A percentile compares a stretch with the other conserved stretches of the same genome.
Conservation (phyloP, 306 rosid species). For the Trifolium pratense region DNA sequence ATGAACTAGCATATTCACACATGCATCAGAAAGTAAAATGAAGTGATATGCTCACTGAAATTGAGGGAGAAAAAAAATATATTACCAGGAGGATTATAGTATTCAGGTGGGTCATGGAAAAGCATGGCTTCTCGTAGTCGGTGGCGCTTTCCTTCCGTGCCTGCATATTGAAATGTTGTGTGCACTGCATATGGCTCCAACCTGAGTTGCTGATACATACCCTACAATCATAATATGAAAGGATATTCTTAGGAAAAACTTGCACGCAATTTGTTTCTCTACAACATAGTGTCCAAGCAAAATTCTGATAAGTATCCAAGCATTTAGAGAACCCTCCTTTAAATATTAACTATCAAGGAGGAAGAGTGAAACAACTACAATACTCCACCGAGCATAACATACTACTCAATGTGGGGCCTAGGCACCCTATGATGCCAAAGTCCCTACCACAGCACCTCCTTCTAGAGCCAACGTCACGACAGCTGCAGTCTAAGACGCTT, state of each 20-base stretch:
- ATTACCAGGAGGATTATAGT: constrained; percentile 82
- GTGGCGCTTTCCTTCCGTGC: constrained; percentile 96
- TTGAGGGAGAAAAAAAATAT: constrained; percentile 22
- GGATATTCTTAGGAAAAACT: constrained; percentile 34
- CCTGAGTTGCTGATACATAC: constrained; percentile 83
- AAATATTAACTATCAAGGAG: background rate
- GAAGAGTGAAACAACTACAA: background rate
- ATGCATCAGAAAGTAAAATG: background rate
- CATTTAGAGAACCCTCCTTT: background rate
- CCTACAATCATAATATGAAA: constrained; percentile 57
- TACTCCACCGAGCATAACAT: background rate
- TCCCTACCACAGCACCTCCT: background rate
- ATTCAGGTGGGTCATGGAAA: constrained; percentile 87
- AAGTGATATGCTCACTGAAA: constrained; percentile 18
- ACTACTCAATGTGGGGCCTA: background rate
- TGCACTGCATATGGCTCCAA: constrained; percentile 95
- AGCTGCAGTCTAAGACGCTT: background rate
- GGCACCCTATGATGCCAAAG: background rate
- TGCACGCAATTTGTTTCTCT: constrained; percentile 18
- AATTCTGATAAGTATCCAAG: background rate
- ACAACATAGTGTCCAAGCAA: constrained; percentile 20
- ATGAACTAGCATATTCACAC: constrained; percentile 13
- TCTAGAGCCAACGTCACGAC: background rate
- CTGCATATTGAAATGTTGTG: constrained; percentile 90
- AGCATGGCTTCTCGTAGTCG: constrained; percentile 92